Percentiles rank a stretch among this genome's conserved stretches.
Evolutionary conservation across 345 rosid species (phyloP).

Genomic region (Clarkia xantiana): DNA sequence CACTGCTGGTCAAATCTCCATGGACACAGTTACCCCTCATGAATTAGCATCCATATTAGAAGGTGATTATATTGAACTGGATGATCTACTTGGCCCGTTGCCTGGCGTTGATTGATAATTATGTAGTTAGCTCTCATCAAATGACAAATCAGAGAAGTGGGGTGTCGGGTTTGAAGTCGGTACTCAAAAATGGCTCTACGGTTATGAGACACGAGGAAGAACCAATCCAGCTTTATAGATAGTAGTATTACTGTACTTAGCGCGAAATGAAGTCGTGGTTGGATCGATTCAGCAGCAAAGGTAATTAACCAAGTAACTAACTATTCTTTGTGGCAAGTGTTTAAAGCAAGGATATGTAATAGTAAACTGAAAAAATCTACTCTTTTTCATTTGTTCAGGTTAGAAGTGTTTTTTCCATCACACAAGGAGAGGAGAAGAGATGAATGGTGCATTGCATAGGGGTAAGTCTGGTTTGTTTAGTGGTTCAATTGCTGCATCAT

Average conservation of each 20-base stretch:
- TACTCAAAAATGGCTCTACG: background rate
- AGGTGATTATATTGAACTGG: conserved; percentile 31
- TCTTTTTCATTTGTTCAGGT: too few relatives aligned
- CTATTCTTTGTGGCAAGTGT: too few relatives aligned
- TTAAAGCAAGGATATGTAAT: too few relatives aligned
- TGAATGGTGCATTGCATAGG: too few relatives aligned
- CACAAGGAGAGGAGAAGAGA: too few relatives aligned
- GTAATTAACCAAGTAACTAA: background rate
- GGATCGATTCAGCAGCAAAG: conserved; percentile 2
- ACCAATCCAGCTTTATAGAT: background rate
- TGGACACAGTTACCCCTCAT: conserved; percentile 7
- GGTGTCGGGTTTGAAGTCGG: background rate
- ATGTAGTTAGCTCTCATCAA: background rate
- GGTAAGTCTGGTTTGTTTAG: too few relatives aligned
- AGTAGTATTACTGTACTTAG: background rate
- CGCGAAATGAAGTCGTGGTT: conserved; percentile 1
- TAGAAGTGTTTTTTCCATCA: too few relatives aligned
- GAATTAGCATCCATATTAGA: conserved; percentile 14
- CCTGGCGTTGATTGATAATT: conserved; percentile 6
- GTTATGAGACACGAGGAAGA: background rate
- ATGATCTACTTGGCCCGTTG: conserved; percentile 18
- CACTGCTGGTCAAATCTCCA: conserved; percentile 2
- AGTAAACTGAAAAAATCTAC: too few relatives aligned
- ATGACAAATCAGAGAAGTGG: background rate
- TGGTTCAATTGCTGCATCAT: too few relatives aligned